Evolutionary conservation across 805 yeast species (phyloP).

Genomic region (Vanderwaltozyma verrucispora): DNA sequence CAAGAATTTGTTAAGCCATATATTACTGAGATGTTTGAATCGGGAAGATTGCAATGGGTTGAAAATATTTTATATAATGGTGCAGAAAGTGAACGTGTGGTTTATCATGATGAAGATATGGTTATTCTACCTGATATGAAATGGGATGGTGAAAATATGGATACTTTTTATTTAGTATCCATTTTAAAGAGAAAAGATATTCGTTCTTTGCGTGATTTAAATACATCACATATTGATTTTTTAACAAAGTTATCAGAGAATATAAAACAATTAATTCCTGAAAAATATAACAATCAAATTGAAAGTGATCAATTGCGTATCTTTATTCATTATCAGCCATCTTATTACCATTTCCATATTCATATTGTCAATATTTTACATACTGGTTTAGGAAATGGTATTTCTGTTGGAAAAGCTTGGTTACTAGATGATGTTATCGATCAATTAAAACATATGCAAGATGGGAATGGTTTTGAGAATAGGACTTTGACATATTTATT

Average conservation of each 20-base stretch:
- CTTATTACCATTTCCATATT: conserved; percentile 91
- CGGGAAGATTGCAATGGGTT: conserved; percentile 85
- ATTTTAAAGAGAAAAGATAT: conserved; percentile 64
- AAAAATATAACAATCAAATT: conserved; percentile 34
- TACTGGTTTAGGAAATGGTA: conserved; percentile 58
- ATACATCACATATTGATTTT: conserved; percentile 45
- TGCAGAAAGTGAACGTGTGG: conserved; percentile 72
- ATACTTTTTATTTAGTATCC: conserved; percentile 65
- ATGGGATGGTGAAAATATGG: conserved; percentile 76
- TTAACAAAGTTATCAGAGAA: conserved; percentile 36
- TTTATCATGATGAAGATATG: conserved; percentile 54
- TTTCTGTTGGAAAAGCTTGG: conserved; percentile 72
- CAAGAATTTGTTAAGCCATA: conserved; percentile 54
- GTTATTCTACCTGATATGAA: conserved; percentile 91
- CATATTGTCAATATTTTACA: conserved; percentile 74
- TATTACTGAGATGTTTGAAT: conserved; percentile 56
- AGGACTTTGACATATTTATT: conserved; percentile 55
- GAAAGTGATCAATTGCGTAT: conserved; percentile 51
- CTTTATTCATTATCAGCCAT: conserved; percentile 90
- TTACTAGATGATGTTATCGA: conserved; percentile 77
- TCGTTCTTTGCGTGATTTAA: conserved; percentile 67
- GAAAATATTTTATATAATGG: conserved; percentile 72
- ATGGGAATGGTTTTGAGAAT: conserved; percentile 45
- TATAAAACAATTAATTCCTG: conserved; percentile 39
- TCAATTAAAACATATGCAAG: conserved; percentile 37